Percentiles rank a stretch among this genome's conserved stretches.
Evolutionary conservation across 2,329 filamentous ascomycete species (phyloP).

Genomic region (Aspergillus luchuensis): DNA sequence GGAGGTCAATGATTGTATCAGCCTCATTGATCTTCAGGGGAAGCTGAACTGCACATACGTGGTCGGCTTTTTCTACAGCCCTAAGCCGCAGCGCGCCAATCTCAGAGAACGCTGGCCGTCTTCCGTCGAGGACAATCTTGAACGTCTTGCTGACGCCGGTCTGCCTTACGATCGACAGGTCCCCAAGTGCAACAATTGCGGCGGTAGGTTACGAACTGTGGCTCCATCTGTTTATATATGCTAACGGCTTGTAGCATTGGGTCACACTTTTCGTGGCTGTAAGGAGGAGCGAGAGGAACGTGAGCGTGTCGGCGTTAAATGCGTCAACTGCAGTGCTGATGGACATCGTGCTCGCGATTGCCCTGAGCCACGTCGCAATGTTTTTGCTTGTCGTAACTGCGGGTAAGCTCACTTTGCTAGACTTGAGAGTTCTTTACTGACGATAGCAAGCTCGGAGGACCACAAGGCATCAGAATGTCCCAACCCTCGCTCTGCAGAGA

Average conservation of each 20-base stretch:
- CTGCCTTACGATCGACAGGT: slow-evolving; percentile 53
- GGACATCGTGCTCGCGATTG: slow-evolving; percentile 56
- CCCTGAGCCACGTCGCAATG: slow-evolving; percentile 39
- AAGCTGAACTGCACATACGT: slow-evolving; percentile 54
- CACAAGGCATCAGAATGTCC: slow-evolving; percentile 54
- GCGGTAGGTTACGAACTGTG: slow-evolving; percentile 36
- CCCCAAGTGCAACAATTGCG: slow-evolving; percentile 55
- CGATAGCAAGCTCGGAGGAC: slow-evolving; percentile 38
- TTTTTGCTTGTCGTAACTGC: slow-evolving; percentile 56
- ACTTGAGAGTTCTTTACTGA: slow-evolving; percentile 19
- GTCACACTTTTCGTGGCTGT: slow-evolving; percentile 52
- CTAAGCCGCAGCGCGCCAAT: slow-evolving; percentile 50
- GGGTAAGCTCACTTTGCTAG: slow-evolving; percentile 36
- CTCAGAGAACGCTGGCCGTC: slow-evolving; percentile 54
- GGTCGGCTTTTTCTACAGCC: slow-evolving; percentile 52
- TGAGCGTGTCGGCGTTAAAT: slow-evolving; percentile 51
- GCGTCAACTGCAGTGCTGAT: slow-evolving; percentile 50
- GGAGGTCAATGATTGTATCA: slow-evolving; percentile 47
- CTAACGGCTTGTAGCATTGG: slow-evolving; percentile 42
- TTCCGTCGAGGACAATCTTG: slow-evolving; percentile 52
- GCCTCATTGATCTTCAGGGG: slow-evolving; percentile 56
- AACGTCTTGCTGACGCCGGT: slow-evolving; percentile 55
- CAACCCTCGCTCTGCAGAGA: slow-evolving; percentile 46
- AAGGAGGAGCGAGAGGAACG: slow-evolving; percentile 46
- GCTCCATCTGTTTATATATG: background rate